Evolutionary conservation across 768 basidiomycete species (phyloP).

Genomic region (Rhodotorula sphaerocarpa): DNA sequence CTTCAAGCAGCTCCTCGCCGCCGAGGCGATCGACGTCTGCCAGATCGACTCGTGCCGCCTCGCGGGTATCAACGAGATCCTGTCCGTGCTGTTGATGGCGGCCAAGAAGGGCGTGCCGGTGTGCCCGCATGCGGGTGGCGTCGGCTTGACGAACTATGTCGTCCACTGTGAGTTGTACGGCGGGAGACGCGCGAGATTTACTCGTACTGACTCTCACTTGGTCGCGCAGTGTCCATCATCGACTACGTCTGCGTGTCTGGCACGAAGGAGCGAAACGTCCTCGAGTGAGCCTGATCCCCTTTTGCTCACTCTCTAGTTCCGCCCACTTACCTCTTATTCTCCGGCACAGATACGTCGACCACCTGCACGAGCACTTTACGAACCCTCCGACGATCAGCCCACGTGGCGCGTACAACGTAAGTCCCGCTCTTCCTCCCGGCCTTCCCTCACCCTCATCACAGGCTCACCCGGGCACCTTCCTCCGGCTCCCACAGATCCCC

Average conservation of each 20-base stretch:
- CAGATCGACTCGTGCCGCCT: conserved; percentile 93
- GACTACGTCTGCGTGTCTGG: conserved; percentile 90
- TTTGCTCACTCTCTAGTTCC: not conserved
- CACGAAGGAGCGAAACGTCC: conserved; percentile 84
- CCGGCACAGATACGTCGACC: conserved; percentile 56
- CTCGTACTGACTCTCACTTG: conserved; percentile 4
- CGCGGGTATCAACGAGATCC: conserved; percentile 82
- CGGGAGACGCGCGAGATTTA: not conserved
- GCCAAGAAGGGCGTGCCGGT: conserved; percentile 53
- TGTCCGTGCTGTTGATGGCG: conserved; percentile 80
- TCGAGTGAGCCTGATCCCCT: conserved; percentile 49
- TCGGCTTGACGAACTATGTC: conserved; percentile 85
- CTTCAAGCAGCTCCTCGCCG: conserved; percentile 87
- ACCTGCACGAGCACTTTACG: conserved; percentile 87
- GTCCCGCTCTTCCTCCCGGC: conserved; percentile 22
- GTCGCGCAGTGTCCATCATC: conserved; percentile 56
- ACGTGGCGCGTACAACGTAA: conserved; percentile 72
- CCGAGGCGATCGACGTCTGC: conserved; percentile 82
- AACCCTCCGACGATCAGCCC: conserved; percentile 79
- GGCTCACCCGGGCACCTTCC: not conserved
- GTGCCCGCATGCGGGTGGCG: conserved; percentile 90
- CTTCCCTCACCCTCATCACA: not conserved
- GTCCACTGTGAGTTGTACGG: conserved; percentile 60
- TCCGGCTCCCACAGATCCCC: conserved; percentile 7
- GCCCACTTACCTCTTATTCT: too few relatives aligned